Percentiles rank a stretch among this genome's conserved stretches.
Conservation (phyloP, 2,329 filamentous ascomycete genomes). For the Cercospora canescens region DNA sequence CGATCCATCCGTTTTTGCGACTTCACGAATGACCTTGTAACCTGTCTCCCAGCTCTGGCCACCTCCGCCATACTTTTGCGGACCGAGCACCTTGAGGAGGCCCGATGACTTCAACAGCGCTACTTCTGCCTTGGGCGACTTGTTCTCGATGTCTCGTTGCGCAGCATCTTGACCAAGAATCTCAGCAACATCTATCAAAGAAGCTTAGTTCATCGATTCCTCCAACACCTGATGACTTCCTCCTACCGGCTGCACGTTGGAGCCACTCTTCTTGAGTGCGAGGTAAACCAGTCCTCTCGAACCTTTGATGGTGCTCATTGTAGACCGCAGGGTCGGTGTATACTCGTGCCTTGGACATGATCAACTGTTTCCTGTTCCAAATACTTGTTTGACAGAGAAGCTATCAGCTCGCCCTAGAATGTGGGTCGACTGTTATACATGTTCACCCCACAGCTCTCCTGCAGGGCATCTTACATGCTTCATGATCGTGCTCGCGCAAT, state of each 20-base stretch:
- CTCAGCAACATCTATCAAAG: conserved; percentile 45
- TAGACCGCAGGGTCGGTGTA: conserved; percentile 32
- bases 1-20: conserved; percentile 64
- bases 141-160: conserved; percentile 53
- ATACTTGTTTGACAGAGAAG: not conserved
- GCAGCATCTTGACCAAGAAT: conserved; percentile 53
- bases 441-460: not conserved
- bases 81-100: conserved; percentile 53
- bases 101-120: conserved; percentile 54
- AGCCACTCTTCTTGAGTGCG: conserved; percentile 48
- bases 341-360: conserved; percentile 17
- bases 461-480: conserved; percentile 5
- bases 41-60: conserved; percentile 53
- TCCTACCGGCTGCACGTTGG: conserved; percentile 39
- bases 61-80: conserved; percentile 52
- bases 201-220: not conserved
- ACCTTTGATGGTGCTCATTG: conserved; percentile 26
- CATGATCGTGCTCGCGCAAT: not conserved
- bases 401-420: not conserved
- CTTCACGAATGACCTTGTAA: conserved; percentile 61
- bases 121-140: conserved; percentile 53
- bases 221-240: not conserved
- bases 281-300: conserved; percentile 37
- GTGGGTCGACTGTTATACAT: not conserved
- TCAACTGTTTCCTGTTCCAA: not conserved